Base-by-base conservation (phyloP, 768 basidiomycete genomes). In the Floccularia luteovirens region DNA sequence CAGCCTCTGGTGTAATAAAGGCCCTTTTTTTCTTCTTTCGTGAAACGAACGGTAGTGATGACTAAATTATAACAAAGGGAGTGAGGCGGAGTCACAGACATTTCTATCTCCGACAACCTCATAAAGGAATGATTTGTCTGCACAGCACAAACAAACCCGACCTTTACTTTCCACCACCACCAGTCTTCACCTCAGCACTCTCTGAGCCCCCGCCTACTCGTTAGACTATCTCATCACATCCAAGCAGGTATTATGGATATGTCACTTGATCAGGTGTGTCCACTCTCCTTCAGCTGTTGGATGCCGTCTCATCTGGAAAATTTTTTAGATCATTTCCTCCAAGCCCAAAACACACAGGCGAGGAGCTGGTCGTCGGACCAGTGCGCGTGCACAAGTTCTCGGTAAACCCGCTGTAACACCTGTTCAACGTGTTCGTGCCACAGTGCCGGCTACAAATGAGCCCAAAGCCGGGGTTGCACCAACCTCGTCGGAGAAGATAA, bases 401-500 rank as follows among this genome's bases (percentile, higher is more conserved):
- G 86, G 85, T 14, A 75, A 56, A 31, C 48, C 76, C 1, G 61
- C 51, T 8, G 49, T 64, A 41, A 66, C 66, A 23, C 74, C 79
- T 5, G 63, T 60, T 30, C 62, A 72, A 28, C 75, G 76, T 40
- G 75, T 75, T 14, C 75, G 79, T 19, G n/a, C n/a, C n/a, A n/a
- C n/a, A n/a, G 62, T 64, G 21, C 72, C 64, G 8, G 54, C 64
- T 14, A 74, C 64, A n/a, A 57, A 64, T 14, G 58, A 63, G 31
- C 66, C 62, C 27, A 60, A 59, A 23, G 65, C 64, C 11, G 56
- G 69, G 24, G 66, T 68, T 24, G 51, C 71, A 8, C 45, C 70
- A 14, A 61, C 72, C 34, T 56, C 68, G 4, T 72, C 89, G 1
- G 82, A 88, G 59, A 98, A 97, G 69, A 93, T 98, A 49, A 90